phyloP scores from a whole-genome alignment of 2,329 filamentous ascomycete species.

The Capronia americana region DNA sequence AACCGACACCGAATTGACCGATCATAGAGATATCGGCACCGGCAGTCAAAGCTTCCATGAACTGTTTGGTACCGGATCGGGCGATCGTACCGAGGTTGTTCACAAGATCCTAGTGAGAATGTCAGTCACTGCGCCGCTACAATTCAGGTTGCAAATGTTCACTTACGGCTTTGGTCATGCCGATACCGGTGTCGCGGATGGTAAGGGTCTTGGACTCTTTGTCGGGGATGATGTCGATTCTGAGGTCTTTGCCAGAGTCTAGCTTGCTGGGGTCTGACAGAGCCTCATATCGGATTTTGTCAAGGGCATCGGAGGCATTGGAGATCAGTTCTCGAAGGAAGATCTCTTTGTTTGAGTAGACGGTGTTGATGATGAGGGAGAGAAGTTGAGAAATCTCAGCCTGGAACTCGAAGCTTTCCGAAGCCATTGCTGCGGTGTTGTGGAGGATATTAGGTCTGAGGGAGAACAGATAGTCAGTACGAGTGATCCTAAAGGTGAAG shows the following conservation, averaged over 20 bases:
- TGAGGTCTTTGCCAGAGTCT: conserved; percentile 95
- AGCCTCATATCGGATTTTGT: conserved; percentile 99
- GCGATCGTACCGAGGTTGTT: conserved; percentile 99
- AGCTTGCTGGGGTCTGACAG: conserved; percentile 97
- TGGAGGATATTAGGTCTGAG: conserved; percentile 28
- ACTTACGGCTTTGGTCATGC: conserved; percentile 99
- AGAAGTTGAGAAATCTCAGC: conserved; percentile 99
- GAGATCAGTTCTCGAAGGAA: conserved; percentile 98
- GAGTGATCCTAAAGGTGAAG: background rate
- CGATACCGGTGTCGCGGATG: conserved; percentile 97
- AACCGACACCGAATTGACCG: conserved; percentile 99
- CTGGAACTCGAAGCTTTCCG: conserved; percentile 99
- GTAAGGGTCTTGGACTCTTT: conserved; percentile 97
- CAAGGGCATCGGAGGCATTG: conserved; percentile 97
- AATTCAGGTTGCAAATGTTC: background rate
- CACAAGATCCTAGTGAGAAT: conserved; percentile 78
- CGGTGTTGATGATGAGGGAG: conserved; percentile 99
- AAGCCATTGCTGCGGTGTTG: conserved; percentile 70
- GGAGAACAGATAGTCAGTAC: conserved; percentile 18
- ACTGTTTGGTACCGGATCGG: conserved; percentile 99
- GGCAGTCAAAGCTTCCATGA: conserved; percentile 98
- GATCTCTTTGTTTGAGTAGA: conserved; percentile 99
- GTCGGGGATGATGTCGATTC: conserved; percentile 98
- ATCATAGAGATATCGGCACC: conserved; percentile 99
- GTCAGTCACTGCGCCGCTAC: conserved; percentile 47